Evolutionary conservation across 2,329 filamentous ascomycete species (phyloP).

Genomic region (Pseudocercospora ulei): DNA sequence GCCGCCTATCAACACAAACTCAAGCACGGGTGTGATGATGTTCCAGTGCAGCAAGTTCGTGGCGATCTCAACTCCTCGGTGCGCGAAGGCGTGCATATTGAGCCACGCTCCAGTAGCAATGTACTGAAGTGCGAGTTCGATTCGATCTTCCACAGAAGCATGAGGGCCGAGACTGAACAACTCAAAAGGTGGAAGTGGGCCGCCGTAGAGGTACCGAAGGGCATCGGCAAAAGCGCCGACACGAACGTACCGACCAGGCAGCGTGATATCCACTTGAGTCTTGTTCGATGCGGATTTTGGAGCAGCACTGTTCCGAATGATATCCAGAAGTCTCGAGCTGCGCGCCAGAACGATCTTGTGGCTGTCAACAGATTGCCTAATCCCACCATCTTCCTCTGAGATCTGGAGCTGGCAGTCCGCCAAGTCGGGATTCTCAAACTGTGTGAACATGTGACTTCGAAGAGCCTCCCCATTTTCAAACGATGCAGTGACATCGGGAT

Average conservation of each 20-base stretch:
- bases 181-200: conserved; percentile 25
- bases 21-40: conserved; percentile 52
- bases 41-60: conserved; percentile 52
- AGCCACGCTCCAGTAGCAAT: conserved; percentile 54
- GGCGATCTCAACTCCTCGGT: conserved; percentile 52
- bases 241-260: conserved; percentile 23
- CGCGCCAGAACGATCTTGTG: conserved; percentile 31
- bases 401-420: conserved; percentile 32
- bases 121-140: conserved; percentile 49
- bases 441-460: conserved; percentile 27
- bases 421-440: conserved; percentile 27
- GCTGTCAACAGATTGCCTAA: conserved; percentile 23
- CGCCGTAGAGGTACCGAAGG: conserved; percentile 32
- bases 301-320: conserved; percentile 21
- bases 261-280: conserved; percentile 18
- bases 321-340: conserved; percentile 25
- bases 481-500: conserved; percentile 20
- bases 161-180: conserved; percentile 14
- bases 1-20: conserved; percentile 48
- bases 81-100: conserved; percentile 46
- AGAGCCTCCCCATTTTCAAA: conserved; percentile 30
- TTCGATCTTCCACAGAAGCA: conserved; percentile 21
- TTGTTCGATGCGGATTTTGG: conserved; percentile 14
- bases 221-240: conserved; percentile 26
- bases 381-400: conserved; percentile 19